A percentile compares a stretch with the other conserved stretches of the same genome.
These are phyloP conservation scores for Mucor indicus DNA, from an alignment of 371 early-diverging fungal genomes.

Conservation along the genomic window DNA sequence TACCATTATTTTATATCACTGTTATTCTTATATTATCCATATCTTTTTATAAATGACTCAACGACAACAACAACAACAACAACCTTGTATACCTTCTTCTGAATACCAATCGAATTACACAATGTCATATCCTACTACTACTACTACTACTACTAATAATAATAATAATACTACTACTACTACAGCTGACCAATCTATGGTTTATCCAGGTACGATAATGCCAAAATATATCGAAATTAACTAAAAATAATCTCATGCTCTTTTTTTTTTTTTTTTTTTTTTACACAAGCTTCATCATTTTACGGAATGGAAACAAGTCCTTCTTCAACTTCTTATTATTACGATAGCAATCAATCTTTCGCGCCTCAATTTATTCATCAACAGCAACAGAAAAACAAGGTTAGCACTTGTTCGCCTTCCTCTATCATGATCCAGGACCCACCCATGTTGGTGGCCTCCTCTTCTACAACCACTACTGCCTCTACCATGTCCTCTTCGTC, in stretches of 20 bases:
- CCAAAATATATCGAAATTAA: not conserved
- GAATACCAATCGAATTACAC: constrained; percentile 4
- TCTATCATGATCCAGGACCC: constrained; percentile 38
- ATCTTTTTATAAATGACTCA: not conserved
- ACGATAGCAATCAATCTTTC: no score
- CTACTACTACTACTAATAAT: not conserved
- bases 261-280: constrained; percentile 1
- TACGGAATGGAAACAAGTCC: constrained; percentile 22
- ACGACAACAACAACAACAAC: constrained; percentile 6
- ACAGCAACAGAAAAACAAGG: not conserved
- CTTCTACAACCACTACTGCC: constrained; percentile 33
- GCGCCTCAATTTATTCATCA: constrained; percentile 16
- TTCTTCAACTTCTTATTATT: constrained; percentile 17
- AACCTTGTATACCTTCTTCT: constrained; percentile 13
- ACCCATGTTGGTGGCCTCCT: constrained; percentile 41
- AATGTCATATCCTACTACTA: constrained; percentile 4
- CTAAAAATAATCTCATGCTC: not conserved
- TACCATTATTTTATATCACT: no score
- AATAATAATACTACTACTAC: no score
- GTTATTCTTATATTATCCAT: no score
- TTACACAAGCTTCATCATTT: constrained; percentile 22
- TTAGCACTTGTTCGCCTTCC: constrained; percentile 23
- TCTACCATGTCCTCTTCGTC: constrained; percentile 35
- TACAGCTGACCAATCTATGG: constrained; percentile 25
- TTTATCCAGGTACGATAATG: constrained; percentile 18